Conservation (phyloP, 2,329 filamentous ascomycete species). For the Ophiostoma novo-ulmi region DNA sequence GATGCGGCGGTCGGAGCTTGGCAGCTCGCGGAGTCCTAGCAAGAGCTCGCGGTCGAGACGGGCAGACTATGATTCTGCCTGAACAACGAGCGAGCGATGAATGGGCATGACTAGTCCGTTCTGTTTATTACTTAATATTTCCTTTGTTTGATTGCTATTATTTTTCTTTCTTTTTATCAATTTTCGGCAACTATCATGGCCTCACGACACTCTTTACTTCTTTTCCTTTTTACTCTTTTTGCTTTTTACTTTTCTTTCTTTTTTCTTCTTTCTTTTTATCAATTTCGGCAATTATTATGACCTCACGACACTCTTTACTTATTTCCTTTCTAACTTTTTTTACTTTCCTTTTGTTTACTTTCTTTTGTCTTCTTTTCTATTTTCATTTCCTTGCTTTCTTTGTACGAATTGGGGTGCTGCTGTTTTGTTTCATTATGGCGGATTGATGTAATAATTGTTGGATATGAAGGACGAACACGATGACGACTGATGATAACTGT, state of each 20-base stretch:
- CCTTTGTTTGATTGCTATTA: background rate
- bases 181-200: background rate
- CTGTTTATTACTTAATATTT: too few relatives aligned
- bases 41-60: background rate
- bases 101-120: too few relatives aligned
- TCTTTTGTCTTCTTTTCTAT: background rate
- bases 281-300: background rate
- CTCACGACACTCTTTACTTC: background rate
- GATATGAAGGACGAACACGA: background rate
- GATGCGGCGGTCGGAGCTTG: slow-evolving; percentile 26
- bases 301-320: background rate
- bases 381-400: background rate
- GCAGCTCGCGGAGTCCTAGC: slow-evolving; percentile 21
- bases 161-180: background rate
- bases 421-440: background rate
- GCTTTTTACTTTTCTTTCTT: background rate
- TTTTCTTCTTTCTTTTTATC: background rate
- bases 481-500: slow-evolving; percentile 16
- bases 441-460: background rate
- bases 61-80: slow-evolving; percentile 21
- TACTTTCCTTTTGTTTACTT: background rate
- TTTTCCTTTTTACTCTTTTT: background rate
- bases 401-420: background rate
- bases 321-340: background rate
- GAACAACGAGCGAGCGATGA: background rate